These are phyloP conservation scores for Sugiyamaella valdiviana DNA, from an alignment of 805 yeast genomes.

Conservation along the genomic window DNA sequence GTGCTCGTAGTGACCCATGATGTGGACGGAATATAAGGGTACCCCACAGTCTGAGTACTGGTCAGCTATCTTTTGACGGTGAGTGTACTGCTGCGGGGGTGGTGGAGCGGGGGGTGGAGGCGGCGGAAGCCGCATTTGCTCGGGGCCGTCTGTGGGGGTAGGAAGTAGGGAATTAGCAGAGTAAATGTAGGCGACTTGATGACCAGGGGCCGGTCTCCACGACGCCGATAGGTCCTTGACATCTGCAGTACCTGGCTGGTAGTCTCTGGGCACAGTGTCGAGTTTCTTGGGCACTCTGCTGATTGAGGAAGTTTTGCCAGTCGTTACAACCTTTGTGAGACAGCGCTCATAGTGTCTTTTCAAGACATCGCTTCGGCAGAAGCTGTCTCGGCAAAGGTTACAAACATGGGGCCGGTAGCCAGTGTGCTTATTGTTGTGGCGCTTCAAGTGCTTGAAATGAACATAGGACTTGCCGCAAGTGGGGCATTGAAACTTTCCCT, in stretches of 20 bases:
- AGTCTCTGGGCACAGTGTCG: background rate
- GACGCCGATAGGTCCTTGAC: background rate
- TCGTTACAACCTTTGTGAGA: conserved; percentile 9
- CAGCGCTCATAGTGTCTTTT: conserved; percentile 22
- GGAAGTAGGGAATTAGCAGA: background rate
- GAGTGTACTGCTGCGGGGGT: background rate
- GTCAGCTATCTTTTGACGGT: background rate
- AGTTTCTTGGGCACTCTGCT: conserved; percentile 15
- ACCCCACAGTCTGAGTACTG: background rate
- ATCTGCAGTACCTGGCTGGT: background rate
- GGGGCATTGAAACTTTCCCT: conserved; percentile 15
- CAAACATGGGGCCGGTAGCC: conserved; percentile 82
- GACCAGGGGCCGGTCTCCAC: background rate
- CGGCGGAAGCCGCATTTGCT: background rate
- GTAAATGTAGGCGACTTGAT: background rate
- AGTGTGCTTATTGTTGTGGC: conserved; percentile 77
- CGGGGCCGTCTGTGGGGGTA: background rate
- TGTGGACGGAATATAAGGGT: background rate
- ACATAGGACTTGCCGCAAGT: conserved; percentile 24
- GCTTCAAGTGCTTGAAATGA: conserved; percentile 66
- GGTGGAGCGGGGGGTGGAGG: background rate
- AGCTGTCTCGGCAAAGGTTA: conserved; percentile 47
- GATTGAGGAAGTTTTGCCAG: conserved; percentile 11
- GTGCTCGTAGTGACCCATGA: background rate
- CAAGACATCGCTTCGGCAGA: conserved; percentile 21